Conservation (phyloP, 306 rosid species). For the Casuarina equisetifolia region DNA sequence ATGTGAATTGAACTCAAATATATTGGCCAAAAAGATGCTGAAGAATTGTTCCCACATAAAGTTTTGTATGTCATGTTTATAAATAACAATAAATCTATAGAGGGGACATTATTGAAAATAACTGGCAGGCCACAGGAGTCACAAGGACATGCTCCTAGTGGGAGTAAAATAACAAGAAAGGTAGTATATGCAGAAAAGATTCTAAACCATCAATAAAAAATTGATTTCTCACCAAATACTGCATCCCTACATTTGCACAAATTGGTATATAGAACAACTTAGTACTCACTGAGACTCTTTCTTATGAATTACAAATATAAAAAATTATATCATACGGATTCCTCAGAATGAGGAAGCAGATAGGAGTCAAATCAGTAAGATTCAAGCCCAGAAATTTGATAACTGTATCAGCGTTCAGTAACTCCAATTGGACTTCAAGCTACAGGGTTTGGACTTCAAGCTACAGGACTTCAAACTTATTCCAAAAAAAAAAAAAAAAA, state of each 20-base stretch:
- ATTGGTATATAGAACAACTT: not conserved
- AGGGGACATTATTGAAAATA: too few relatives aligned
- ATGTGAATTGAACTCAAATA: too few relatives aligned
- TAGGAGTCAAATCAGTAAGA: not conserved
- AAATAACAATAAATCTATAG: too few relatives aligned
- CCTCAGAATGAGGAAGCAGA: not conserved
- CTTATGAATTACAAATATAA: not conserved
- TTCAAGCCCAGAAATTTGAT: not conserved
- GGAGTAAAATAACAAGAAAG: too few relatives aligned
- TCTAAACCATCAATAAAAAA: not conserved
- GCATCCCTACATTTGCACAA: not conserved
- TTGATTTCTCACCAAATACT: not conserved
- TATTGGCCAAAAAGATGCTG: too few relatives aligned
- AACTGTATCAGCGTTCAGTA: not conserved
- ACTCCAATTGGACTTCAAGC: not conserved
- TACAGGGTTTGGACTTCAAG: not conserved
- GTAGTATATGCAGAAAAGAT: not conserved
- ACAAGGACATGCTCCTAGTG: too few relatives aligned
- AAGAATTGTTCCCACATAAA: too few relatives aligned
- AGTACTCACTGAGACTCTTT: not conserved
- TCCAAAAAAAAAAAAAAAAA: not conserved
- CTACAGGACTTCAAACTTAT: not conserved
- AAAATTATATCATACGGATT: not conserved
- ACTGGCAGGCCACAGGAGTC: too few relatives aligned
- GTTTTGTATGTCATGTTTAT: too few relatives aligned